phyloP scores from a whole-genome alignment of 805 yeast species.

The Brettanomyces sp. region DNA sequence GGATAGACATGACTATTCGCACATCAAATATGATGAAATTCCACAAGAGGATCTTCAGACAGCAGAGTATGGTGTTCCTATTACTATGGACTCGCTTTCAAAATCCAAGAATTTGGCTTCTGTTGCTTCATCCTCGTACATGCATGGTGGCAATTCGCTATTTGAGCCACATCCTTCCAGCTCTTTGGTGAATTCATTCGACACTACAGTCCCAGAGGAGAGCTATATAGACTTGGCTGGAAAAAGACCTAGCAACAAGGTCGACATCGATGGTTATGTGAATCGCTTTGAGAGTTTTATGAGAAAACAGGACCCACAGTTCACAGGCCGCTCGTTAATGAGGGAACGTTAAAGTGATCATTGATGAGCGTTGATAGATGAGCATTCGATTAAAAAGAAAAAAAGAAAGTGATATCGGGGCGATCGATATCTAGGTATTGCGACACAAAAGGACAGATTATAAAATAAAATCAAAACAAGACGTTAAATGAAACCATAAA shows the following conservation, averaged over 20 bases:
- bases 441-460: no score
- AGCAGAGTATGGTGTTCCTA: no score
- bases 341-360: no score
- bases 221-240: background rate
- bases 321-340: no score
- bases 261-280: background rate
- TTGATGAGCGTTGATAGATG: no score
- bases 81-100: background rate
- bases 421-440: no score
- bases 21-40: background rate
- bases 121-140: constrained; percentile 3
- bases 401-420: no score
- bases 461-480: no score
- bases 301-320: background rate
- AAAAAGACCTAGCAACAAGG: background rate
- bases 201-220: constrained; percentile 1
- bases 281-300: background rate
- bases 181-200: constrained; percentile 5
- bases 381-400: no score
- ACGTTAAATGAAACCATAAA: no score
- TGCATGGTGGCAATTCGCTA: constrained; percentile 8
- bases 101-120: background rate
- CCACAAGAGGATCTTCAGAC: background rate
- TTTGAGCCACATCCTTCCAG: constrained; percentile 7
- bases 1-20: background rate